Percentiles rank a stretch among this genome's conserved stretches.
These are phyloP conservation scores for Friedmanniomyces endolithicus DNA, from an alignment of 495 filamentous ascomycete genomes.

Conservation along the genomic window DNA sequence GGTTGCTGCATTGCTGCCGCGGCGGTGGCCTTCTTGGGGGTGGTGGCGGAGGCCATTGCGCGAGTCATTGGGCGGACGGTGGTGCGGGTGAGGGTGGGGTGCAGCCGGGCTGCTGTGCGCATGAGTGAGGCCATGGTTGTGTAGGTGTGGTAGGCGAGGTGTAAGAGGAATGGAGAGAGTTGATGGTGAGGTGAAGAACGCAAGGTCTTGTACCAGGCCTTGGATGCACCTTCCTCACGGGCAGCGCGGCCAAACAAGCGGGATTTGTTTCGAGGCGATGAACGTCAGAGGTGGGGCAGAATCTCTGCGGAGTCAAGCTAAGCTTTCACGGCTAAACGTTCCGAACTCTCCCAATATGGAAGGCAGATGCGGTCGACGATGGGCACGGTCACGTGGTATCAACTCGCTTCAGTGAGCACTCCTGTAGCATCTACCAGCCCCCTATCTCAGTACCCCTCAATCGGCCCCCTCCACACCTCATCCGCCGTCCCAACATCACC, in stretches of 20 bases:
- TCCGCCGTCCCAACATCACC: slow-evolving; percentile 6
- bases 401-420: not conserved
- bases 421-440: not conserved
- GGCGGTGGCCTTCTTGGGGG: slow-evolving; percentile 15
- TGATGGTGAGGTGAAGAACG: not conserved
- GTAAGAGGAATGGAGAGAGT: no score
- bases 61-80: not conserved
- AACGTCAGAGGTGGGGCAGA: not conserved
- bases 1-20: slow-evolving; percentile 13
- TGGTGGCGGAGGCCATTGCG: slow-evolving; percentile 15
- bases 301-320: no score
- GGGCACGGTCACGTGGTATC: no score
- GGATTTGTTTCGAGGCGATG: not conserved
- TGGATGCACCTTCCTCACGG: not conserved
- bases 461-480: slow-evolving; percentile 12
- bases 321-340: not conserved
- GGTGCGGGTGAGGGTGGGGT: slow-evolving; percentile 4
- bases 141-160: not conserved
- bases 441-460: slow-evolving; percentile 13
- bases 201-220: not conserved
- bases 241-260: not conserved
- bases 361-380: not conserved
- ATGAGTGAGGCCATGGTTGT: slow-evolving; percentile 20
- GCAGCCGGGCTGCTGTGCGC: slow-evolving; percentile 13
- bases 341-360: not conserved